These are phyloP conservation scores for Meyerozyma guilliermondii DNA, from an alignment of 1,139 yeast species.

Conservation along the genomic window DNA sequence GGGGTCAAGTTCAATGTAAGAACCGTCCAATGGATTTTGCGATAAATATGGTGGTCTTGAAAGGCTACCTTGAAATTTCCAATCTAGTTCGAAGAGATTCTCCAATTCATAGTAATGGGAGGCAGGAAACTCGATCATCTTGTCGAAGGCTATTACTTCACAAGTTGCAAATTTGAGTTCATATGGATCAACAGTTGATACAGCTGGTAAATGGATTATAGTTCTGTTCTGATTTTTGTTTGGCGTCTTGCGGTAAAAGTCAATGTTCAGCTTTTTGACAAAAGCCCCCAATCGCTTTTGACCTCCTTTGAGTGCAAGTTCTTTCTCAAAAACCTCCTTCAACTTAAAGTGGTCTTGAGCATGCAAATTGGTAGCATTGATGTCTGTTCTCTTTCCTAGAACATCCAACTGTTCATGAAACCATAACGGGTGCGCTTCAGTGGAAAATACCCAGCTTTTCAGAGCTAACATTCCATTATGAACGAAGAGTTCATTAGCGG, in stretches of 20 bases:
- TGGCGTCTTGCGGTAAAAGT: neutral
- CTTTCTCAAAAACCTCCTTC: neutral
- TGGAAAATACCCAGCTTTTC: slow-evolving; percentile 71
- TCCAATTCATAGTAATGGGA: slow-evolving; percentile 33
- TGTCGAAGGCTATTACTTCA: slow-evolving; percentile 27
- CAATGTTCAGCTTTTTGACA: slow-evolving; percentile 1
- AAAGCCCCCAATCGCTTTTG: neutral
- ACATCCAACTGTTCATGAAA: slow-evolving; percentile 23
- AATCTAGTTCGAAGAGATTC: slow-evolving; percentile 38
- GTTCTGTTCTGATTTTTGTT: neutral
- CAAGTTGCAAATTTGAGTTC: slow-evolving; percentile 15
- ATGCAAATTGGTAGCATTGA: neutral
- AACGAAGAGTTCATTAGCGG: slow-evolving; percentile 50
- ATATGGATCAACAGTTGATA: neutral
- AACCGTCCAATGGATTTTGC: slow-evolving; percentile 17
- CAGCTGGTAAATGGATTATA: neutral
- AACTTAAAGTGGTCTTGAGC: neutral
- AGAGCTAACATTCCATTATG: slow-evolving; percentile 24
- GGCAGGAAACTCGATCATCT: slow-evolving; percentile 15
- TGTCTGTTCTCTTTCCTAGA: slow-evolving; percentile 1
- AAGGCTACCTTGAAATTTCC: slow-evolving; percentile 26
- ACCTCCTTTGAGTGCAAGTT: neutral
- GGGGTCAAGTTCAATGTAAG: slow-evolving; percentile 27
- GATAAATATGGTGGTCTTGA: slow-evolving; percentile 30
- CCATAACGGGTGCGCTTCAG: slow-evolving; percentile 95